Conservation (phyloP, 805 yeast genomes). For the Helenozyma baotianmanensis region DNA sequence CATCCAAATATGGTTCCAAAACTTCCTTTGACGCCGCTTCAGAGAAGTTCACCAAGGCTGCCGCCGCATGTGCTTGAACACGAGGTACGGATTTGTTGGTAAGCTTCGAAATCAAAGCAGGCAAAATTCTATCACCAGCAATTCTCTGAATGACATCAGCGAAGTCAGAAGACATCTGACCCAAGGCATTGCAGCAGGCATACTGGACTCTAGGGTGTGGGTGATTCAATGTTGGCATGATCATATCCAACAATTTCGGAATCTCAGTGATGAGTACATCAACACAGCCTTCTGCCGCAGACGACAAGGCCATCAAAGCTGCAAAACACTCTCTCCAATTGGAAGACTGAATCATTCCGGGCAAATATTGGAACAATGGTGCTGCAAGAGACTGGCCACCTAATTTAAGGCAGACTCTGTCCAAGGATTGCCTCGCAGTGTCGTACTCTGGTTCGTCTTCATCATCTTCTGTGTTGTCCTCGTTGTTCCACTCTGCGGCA, state of each 20-base stretch:
- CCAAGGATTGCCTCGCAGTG: conserved; percentile 93
- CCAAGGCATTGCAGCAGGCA: conserved; percentile 94
- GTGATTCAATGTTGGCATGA: conserved; percentile 80
- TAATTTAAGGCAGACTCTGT: conserved; percentile 78
- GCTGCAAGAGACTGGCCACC: conserved; percentile 82
- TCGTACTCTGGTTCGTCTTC: conserved; percentile 79
- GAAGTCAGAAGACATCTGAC: conserved; percentile 95
- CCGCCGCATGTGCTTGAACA: conserved; percentile 98
- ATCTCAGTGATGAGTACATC: conserved; percentile 82
- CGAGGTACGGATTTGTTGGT: conserved; percentile 73
- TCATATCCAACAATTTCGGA: conserved; percentile 75
- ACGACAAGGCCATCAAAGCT: conserved; percentile 91
- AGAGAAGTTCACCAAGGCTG: conserved; percentile 92
- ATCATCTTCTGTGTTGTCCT: conserved; percentile 70
- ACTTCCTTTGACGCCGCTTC: conserved; percentile 87
- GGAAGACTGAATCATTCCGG: conserved; percentile 69
- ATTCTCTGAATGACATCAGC: conserved; percentile 83
- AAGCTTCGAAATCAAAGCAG: conserved; percentile 81
- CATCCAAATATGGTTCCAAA: conserved; percentile 90
- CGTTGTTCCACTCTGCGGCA: conserved; percentile 80
- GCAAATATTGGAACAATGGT: conserved; percentile 81
- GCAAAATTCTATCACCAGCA: conserved; percentile 73
- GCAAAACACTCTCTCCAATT: conserved; percentile 97
- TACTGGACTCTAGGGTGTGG: conserved; percentile 93
- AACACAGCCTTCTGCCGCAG: conserved; percentile 96